Evolutionary conservation across 352 stramenopile genomes (phyloP).

Genomic region (Peronospora farinosa): DNA sequence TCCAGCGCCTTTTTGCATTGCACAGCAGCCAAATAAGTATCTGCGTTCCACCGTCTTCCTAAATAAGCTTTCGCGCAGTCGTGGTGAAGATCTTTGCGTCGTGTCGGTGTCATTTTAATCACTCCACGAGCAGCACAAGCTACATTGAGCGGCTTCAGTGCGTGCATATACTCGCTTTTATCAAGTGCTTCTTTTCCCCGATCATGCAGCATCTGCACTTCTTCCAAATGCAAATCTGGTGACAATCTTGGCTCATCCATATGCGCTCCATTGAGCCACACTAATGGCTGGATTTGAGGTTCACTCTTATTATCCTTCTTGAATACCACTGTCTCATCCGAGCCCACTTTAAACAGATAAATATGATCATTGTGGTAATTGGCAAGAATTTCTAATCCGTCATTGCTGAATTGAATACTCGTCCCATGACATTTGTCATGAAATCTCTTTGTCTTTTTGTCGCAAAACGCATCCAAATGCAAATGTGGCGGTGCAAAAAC

Average conservation of each 20-base stretch:
- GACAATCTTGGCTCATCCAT: conserved; percentile 35
- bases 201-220: conserved; percentile 20
- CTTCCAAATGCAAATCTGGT: conserved; percentile 19
- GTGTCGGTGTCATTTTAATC: conserved; percentile 27
- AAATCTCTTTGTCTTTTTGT: conserved; percentile 29
- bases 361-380: conserved; percentile 87
- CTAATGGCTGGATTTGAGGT: conserved; percentile 12
- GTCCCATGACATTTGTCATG: conserved; percentile 66
- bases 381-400: conserved; percentile 59
- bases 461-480: conserved; percentile 53
- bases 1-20: conserved; percentile 63
- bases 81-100: conserved; percentile 54
- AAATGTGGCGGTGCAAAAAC: conserved; percentile 74
- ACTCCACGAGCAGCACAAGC: conserved; percentile 28
- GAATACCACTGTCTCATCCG: conserved; percentile 23
- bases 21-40: conserved; percentile 52
- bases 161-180: conserved; percentile 26
- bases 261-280: conserved; percentile 37
- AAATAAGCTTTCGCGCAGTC: conserved; percentile 62
- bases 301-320: conserved; percentile 26
- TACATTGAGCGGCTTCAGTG: conserved; percentile 35
- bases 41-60: conserved; percentile 53
- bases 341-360: conserved; percentile 65
- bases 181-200: conserved; percentile 20
- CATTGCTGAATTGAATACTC: conserved; percentile 72